These are phyloP conservation scores for Gastrodia elata DNA, from an alignment of 106 monocot species.

Conservation along the genomic window DNA sequence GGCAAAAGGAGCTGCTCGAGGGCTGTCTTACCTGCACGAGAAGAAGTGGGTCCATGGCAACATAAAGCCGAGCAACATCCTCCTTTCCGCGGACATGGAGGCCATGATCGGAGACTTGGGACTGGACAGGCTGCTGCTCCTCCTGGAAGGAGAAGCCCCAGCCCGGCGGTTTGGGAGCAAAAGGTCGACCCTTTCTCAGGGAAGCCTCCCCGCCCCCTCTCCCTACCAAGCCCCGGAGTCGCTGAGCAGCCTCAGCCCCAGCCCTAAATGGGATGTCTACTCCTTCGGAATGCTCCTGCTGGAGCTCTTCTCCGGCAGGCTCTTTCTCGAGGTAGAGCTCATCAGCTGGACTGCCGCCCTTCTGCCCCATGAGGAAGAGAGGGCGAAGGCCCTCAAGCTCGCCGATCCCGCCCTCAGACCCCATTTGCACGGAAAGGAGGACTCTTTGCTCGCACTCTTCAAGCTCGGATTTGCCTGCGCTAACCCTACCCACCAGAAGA, in stretches of 20 bases:
- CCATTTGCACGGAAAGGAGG: slow-evolving; percentile 73
- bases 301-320: slow-evolving; percentile 63
- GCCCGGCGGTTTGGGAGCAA: slow-evolving; percentile 81
- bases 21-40: slow-evolving; percentile 76
- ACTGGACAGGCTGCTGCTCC: slow-evolving; percentile 53
- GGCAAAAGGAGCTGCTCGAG: slow-evolving; percentile 72
- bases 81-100: slow-evolving; percentile 58
- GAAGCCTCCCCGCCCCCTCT: slow-evolving; percentile 44
- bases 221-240: slow-evolving; percentile 87
- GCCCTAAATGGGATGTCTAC: slow-evolving; percentile 77
- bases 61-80: slow-evolving; percentile 84
- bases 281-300: slow-evolving; percentile 79
- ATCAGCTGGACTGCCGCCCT: slow-evolving; percentile 55
- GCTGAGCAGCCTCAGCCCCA: slow-evolving; percentile 74
- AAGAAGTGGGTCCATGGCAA: slow-evolving; percentile 91
- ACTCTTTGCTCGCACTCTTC: slow-evolving; percentile 53
- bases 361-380: too few relatives aligned
- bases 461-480: slow-evolving; percentile 75
- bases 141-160: slow-evolving; percentile 17
- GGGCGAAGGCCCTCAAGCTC: slow-evolving; percentile 50
- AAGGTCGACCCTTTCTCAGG: slow-evolving; percentile 63
- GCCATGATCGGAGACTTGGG: slow-evolving; percentile 71
- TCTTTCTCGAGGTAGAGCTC: slow-evolving; percentile 65
- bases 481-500: slow-evolving; percentile 39
- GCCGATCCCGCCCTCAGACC: slow-evolving; percentile 71